phyloP scores from a whole-genome alignment of 257 asterid genomes.

The Petrea volubilis region DNA sequence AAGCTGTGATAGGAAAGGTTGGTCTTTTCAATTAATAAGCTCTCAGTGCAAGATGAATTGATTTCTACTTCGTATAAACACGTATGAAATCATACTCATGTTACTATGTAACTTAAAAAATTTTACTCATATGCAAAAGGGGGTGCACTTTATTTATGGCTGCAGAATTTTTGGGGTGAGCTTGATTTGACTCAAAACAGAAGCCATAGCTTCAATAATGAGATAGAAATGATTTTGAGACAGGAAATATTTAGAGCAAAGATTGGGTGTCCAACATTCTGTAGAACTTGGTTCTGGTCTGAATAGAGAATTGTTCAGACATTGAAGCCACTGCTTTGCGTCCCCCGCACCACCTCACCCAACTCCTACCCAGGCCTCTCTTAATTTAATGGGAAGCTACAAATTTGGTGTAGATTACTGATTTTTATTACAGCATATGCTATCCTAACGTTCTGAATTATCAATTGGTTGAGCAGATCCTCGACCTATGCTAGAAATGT shows the following conservation, averaged over 20 bases:
- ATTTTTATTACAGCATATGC: background rate
- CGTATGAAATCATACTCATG: constrained; percentile 8
- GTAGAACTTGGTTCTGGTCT: background rate
- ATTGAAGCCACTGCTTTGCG: constrained; percentile 1
- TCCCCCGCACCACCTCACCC: background rate
- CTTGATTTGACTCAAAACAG: background rate
- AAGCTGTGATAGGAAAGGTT: constrained; percentile 94
- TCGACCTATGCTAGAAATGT: background rate
- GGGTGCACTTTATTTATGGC: background rate
- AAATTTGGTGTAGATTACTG: background rate
- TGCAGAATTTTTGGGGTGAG: background rate
- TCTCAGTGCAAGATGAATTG: background rate
- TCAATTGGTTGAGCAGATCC: background rate
- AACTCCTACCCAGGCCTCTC: too few species aligned
- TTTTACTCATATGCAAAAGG: background rate
- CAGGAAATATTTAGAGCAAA: background rate
- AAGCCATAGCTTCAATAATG: background rate
- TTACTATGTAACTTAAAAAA: background rate
- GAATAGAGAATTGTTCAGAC: background rate
- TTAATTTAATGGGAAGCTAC: background rate
- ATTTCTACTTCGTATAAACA: background rate
- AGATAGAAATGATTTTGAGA: background rate
- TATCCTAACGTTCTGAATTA: background rate
- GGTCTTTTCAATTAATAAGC: constrained; percentile 19
- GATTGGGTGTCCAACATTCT: background rate